Percentiles rank a stretch among this genome's conserved stretches.
phyloP scores from a whole-genome alignment of 1,284 basidiomycete genomes.

The Porogramme epimiltina region DNA sequence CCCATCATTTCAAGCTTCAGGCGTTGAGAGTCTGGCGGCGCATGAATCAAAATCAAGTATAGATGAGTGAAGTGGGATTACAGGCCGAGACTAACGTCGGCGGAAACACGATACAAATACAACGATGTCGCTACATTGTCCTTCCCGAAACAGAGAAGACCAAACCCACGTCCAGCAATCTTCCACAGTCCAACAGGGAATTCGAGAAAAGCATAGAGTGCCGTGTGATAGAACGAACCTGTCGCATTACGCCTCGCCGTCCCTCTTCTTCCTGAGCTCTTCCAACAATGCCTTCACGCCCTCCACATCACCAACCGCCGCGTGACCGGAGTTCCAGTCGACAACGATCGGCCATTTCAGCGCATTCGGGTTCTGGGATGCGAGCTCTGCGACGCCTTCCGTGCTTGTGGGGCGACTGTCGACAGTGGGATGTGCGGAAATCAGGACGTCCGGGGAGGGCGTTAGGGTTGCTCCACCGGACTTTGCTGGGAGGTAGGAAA shows the following conservation, averaged over 20 bases:
- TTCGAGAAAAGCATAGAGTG: too few species aligned
- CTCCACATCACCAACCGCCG: slow-evolving; percentile 65
- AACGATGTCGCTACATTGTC: neutral
- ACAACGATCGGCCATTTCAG: slow-evolving; percentile 78
- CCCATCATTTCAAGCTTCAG: too few species aligned
- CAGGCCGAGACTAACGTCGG: too few species aligned
- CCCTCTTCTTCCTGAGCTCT: slow-evolving; percentile 58
- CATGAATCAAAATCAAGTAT: too few species aligned
- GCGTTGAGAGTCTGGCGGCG: too few species aligned
- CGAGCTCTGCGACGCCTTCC: slow-evolving; percentile 52
- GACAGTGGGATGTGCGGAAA: slow-evolving; percentile 58
- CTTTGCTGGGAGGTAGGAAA: slow-evolving; percentile 54
- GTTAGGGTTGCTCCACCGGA: slow-evolving; percentile 22
- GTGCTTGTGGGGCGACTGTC: slow-evolving; percentile 44
- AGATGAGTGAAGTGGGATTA: too few species aligned
- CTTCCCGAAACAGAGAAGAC: neutral
- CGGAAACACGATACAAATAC: too few species aligned
- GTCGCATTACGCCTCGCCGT: slow-evolving; percentile 54
- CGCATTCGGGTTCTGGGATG: slow-evolving; percentile 48
- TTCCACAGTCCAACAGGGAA: too few species aligned
- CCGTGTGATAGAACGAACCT: too few species aligned
- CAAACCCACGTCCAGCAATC: too few species aligned
- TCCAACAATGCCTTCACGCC: slow-evolving; percentile 68
- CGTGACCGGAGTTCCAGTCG: slow-evolving; percentile 72
- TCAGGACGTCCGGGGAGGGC: slow-evolving; percentile 40